These are phyloP conservation scores for Ceratobasidium sp. DNA, from an alignment of 1,284 basidiomycete species.

Conservation along the genomic window DNA sequence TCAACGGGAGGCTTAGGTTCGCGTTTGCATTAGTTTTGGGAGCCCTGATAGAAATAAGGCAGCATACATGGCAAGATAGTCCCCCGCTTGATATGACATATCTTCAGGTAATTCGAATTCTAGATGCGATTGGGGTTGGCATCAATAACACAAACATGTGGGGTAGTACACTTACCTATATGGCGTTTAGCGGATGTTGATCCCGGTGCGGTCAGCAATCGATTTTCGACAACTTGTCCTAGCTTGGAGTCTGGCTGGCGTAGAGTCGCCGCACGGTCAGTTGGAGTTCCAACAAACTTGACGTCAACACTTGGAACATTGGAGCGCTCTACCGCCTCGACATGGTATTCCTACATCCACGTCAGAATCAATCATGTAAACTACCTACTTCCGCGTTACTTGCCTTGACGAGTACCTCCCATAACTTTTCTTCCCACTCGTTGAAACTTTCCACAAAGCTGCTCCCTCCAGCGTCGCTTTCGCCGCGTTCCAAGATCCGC, in stretches of 20 bases:
- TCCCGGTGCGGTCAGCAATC: slow-evolving; percentile 24
- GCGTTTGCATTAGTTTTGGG: neutral
- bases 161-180: slow-evolving; percentile 12
- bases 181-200: slow-evolving; percentile 25
- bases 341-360: slow-evolving; percentile 3
- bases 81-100: slow-evolving; percentile 33
- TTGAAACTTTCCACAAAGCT: slow-evolving; percentile 59
- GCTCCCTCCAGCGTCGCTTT: slow-evolving; percentile 54
- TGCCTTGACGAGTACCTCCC: slow-evolving; percentile 49
- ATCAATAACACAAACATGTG: neutral
- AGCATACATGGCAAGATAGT: slow-evolving; percentile 36
- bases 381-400: neutral
- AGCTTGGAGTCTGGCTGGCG: slow-evolving; percentile 32
- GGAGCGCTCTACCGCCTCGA: neutral
- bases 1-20: slow-evolving; percentile 13
- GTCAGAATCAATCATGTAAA: neutral
- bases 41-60: neutral
- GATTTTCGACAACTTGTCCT: slow-evolving; percentile 17
- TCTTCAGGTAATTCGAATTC: slow-evolving; percentile 33
- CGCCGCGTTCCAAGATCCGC: slow-evolving; percentile 53
- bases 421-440: slow-evolving; percentile 54
- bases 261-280: slow-evolving; percentile 12
- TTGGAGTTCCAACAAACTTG: slow-evolving; percentile 4
- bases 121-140: neutral
- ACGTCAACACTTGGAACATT: neutral